Percentiles rank a stretch among this genome's conserved stretches.
These are phyloP conservation scores for Tardiomyces blankii DNA, from an alignment of 1,139 yeast species.

Conservation along the genomic window DNA sequence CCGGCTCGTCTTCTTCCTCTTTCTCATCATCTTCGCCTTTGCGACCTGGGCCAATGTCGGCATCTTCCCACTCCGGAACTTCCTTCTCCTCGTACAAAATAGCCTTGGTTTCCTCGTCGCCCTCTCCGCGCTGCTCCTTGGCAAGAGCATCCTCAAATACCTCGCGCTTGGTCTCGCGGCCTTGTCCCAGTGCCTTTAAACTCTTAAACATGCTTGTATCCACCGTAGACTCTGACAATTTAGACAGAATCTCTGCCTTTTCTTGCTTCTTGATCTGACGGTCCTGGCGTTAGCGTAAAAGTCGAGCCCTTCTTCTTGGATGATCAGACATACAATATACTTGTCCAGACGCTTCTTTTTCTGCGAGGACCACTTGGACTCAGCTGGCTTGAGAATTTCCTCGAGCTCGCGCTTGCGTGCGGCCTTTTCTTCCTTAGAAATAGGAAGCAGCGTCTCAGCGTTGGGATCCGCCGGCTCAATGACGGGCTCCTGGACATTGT, in stretches of 20 bases:
- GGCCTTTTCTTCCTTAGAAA: conserved; percentile 43
- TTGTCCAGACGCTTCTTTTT: conserved; percentile 54
- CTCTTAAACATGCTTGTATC: conserved; percentile 63
- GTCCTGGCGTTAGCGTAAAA: conserved; percentile 1
- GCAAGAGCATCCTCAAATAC: conserved; percentile 61
- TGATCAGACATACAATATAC: conserved; percentile 32
- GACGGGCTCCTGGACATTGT: conserved; percentile 10
- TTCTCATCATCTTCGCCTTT: conserved; percentile 1
- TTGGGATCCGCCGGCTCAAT: conserved; percentile 36
- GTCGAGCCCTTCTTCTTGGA: not conserved
- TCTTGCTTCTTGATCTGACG: conserved; percentile 79
- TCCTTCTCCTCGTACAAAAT: conserved; percentile 62
- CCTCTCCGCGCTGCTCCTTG: conserved; percentile 64
- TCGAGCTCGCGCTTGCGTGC: conserved; percentile 56
- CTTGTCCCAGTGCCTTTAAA: conserved; percentile 68
- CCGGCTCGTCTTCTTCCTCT: conserved; percentile 5
- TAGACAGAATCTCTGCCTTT: conserved; percentile 64
- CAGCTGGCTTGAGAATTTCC: conserved; percentile 48
- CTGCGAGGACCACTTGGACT: conserved; percentile 55
- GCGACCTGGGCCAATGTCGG: conserved; percentile 15
- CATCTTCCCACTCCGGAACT: conserved; percentile 53
- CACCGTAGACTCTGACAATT: conserved; percentile 50
- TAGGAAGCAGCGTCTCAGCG: conserved; percentile 45
- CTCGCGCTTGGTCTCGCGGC: conserved; percentile 60
- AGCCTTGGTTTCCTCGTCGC: conserved; percentile 49